phyloP scores from a whole-genome alignment of 805 yeast genomes.

The Zygotorulaspora danielsina region DNA sequence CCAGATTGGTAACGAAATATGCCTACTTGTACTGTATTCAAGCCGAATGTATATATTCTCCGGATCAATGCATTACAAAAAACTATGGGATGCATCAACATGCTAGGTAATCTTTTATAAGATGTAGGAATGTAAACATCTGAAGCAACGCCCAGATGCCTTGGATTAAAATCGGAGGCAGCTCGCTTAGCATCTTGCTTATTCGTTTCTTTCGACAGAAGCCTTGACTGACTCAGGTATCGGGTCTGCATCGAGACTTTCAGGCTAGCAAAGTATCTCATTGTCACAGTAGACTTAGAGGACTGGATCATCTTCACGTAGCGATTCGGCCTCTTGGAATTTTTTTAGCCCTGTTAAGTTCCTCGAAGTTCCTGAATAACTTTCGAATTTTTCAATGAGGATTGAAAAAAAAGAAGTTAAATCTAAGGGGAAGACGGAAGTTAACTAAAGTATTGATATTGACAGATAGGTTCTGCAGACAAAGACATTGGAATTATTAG shows the following conservation, averaged over 20 bases:
- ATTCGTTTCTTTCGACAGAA: constrained; percentile 6
- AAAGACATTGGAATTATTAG: neutral
- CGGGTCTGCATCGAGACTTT: neutral
- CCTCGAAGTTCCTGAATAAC: no score
- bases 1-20: constrained; percentile 65
- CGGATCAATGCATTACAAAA: constrained; percentile 49
- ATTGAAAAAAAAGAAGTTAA: neutral
- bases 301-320: neutral
- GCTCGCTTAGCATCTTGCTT: constrained; percentile 14
- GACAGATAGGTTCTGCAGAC: no score
- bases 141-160: constrained; percentile 40
- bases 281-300: neutral
- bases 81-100: constrained; percentile 40
- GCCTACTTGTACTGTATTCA: constrained; percentile 66
- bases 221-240: constrained; percentile 1
- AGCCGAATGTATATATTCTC: constrained; percentile 57
- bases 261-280: neutral
- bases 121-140: constrained; percentile 52
- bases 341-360: no score
- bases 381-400: neutral
- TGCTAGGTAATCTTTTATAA: constrained; percentile 42
- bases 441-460: no score
- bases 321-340: no score
- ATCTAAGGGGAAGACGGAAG: no score
- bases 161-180: constrained; percentile 34